Percentiles rank a stretch among this genome's conserved stretches.
phyloP scores from a whole-genome alignment of 192 early-diverging fungal species.

The Obelidium mucronatum region DNA sequence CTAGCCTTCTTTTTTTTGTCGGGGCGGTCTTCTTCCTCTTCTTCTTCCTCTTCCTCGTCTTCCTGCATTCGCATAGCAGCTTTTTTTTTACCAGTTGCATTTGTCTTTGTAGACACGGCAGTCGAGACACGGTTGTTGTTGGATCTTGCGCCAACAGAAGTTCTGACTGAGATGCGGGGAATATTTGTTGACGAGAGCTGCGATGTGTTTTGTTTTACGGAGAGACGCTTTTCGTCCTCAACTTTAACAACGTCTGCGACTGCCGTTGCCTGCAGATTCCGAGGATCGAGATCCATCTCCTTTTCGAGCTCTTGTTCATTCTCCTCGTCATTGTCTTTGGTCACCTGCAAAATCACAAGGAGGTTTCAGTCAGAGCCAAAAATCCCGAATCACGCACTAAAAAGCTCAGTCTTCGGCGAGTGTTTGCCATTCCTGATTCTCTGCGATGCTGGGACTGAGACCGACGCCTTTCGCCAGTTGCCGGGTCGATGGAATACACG shows the following conservation, averaged over 20 bases:
- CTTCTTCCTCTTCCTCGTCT: background rate
- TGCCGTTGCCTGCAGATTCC: too few species aligned
- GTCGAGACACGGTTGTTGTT: too few species aligned
- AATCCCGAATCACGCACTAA: background rate
- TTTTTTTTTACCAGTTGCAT: background rate
- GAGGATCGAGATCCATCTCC: background rate
- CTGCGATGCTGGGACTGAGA: too few species aligned
- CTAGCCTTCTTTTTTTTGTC: background rate
- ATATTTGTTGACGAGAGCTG: background rate
- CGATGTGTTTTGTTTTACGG: too few species aligned
- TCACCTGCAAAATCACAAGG: background rate
- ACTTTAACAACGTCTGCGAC: too few species aligned
- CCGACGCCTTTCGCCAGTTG: background rate
- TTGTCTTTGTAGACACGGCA: too few species aligned
- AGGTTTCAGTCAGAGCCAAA: too few species aligned
- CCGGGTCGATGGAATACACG: background rate
- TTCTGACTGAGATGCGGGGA: background rate
- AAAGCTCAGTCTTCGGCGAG: background rate
- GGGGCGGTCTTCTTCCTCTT: background rate
- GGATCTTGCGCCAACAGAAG: background rate
- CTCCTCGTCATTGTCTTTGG: background rate
- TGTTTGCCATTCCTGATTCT: background rate
- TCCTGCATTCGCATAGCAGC: too few species aligned
- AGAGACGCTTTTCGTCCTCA: too few species aligned
- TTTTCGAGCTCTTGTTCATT: background rate